Evolutionary conservation across 164 flowering plant genomes (phyloP), one percentile per base, ranked within the genome.

Genomic region (Nymphaea colorata): DNA sequence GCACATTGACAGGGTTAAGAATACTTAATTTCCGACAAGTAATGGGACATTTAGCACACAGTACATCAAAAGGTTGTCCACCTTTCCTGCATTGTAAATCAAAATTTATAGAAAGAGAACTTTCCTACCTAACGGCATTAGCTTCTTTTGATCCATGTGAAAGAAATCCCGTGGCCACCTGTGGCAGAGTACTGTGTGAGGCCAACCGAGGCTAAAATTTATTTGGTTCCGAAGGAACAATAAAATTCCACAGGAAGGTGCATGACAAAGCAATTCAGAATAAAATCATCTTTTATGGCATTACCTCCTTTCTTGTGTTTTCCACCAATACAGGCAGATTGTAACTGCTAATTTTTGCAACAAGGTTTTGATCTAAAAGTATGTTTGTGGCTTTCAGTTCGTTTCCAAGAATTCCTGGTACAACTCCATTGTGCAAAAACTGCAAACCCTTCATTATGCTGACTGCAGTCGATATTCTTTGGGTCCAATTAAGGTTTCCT

Each of bases 381-480:
- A 95, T 59, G 72, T 86, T 91, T 60, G 96, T 84, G 76, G 85
- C 89, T 74, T 84, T 87, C 67, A 92, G 75, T 62, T 87, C 82
- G 66, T 85, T 92, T 36, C 85, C 78, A 75, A 81, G 87, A 64
- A 89, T 71, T 43, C 97, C 94, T 43, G 97, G 98, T 62, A 87
- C 84, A 57, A 94, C 85, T 61, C 98, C 96, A 16, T 87, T 74
- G 71, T 95, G 98, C 68, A 95, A 84, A 82, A 82, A 95, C 59
- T 92, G 93, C 65, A 95, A 82, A 36, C 98, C 99, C 80, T 80
- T 92, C 71, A 88, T 93, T 14, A 92, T 76, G 43, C 99, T 96
- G 66, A 85, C 79, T 3, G 89, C 95, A 67, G 94, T 86, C 61
- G 88, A 78, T 75, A 95, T 86, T 62, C 99, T 87, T 69, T 87